Evolutionary conservation across 2,329 filamentous ascomycete species (phyloP).

Genomic region (Beauveria bassiana): DNA sequence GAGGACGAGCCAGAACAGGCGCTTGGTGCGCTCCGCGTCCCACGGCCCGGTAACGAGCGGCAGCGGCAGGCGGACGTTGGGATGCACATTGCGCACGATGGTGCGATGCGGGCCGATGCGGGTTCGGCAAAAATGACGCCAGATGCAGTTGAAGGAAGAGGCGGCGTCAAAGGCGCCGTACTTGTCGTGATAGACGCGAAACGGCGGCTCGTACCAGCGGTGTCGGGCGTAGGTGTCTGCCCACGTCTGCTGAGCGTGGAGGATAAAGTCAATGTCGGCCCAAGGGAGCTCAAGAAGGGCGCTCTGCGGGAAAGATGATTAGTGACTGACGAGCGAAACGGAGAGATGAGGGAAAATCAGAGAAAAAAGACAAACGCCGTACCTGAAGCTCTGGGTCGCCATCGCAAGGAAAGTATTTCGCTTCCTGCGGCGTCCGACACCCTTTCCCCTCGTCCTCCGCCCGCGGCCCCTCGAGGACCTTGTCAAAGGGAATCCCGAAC

Average conservation of each 20-base stretch:
- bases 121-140: background rate
- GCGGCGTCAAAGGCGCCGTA: conserved; percentile 23
- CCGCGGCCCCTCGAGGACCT: background rate
- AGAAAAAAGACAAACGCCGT: background rate
- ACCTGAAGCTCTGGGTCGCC: conserved; percentile 40
- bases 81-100: conserved; percentile 28
- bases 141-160: background rate
- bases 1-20: conserved; percentile 39
- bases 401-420: conserved; percentile 13
- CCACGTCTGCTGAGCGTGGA: conserved; percentile 42
- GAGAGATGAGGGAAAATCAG: background rate
- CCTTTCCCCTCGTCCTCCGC: background rate
- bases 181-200: conserved; percentile 14
- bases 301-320: conserved; percentile 25
- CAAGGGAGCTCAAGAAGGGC: conserved; percentile 36
- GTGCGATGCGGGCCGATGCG: background rate
- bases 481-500: conserved; percentile 23
- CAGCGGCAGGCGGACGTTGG: conserved; percentile 30
- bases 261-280: conserved; percentile 36
- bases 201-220: conserved; percentile 24
- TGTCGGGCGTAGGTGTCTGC: conserved; percentile 29
- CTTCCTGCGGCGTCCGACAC: background rate
- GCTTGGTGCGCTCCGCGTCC: conserved; percentile 30
- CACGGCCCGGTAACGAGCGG: conserved; percentile 34
- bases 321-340: background rate